Evolutionary conservation across 805 yeast species (phyloP).

Genomic region (Diddensiella transvaalensis): DNA sequence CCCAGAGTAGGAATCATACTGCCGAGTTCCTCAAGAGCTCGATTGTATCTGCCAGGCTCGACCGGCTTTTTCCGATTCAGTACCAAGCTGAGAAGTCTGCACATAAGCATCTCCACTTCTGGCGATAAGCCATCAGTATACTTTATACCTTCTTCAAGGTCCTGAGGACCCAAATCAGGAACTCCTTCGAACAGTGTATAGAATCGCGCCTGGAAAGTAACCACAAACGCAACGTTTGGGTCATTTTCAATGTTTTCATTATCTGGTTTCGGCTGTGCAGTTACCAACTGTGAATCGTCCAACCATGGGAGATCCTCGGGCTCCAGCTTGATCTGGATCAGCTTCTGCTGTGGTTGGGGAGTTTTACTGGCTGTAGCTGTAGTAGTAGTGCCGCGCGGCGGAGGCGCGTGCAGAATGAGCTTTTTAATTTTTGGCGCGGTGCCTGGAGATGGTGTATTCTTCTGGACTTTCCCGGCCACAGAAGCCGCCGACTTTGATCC

Average conservation of each 20-base stretch:
- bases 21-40: conserved; percentile 39
- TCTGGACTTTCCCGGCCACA: too few relatives aligned
- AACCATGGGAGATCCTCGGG: conserved; percentile 34
- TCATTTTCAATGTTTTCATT: conserved; percentile 16
- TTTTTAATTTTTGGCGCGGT: background rate
- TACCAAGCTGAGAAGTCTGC: conserved; percentile 34
- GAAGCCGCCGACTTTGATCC: too few relatives aligned
- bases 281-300: conserved; percentile 23
- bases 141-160: conserved; percentile 36
- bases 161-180: conserved; percentile 38
- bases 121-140: conserved; percentile 19
- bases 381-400: too few relatives aligned
- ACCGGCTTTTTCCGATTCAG: conserved; percentile 40
- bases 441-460: background rate
- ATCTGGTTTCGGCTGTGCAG: conserved; percentile 23
- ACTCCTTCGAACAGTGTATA: conserved; percentile 31
- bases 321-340: conserved; percentile 10
- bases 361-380: too few relatives aligned
- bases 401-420: background rate
- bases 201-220: conserved; percentile 29
- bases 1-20: conserved; percentile 29
- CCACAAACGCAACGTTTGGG: conserved; percentile 33
- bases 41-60: conserved; percentile 35
- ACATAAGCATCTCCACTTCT: conserved; percentile 32
- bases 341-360: background rate